A percentile compares a stretch with the other conserved stretches of the same genome.
Evolutionary conservation across 1,284 basidiomycete species (phyloP).

Genomic region (Puccinia triticina): DNA sequence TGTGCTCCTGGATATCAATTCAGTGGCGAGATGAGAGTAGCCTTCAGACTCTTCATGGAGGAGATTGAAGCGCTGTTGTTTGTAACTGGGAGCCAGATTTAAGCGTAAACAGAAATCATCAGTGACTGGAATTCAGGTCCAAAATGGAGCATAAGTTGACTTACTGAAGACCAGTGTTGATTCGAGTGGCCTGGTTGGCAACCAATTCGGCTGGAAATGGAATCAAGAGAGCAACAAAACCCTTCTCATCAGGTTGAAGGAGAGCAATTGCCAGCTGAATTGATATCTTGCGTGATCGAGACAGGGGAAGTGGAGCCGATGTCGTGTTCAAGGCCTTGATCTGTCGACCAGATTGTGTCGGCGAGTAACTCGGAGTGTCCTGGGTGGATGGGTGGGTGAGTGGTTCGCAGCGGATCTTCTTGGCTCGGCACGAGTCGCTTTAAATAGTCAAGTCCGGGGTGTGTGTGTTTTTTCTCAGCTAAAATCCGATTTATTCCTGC

Average conservation of each 20-base stretch:
- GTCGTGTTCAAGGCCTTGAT: constrained; percentile 20
- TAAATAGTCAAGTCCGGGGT: no score
- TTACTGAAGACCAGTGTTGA: constrained; percentile 44
- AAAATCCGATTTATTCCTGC: no score
- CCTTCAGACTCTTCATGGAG: constrained; percentile 96
- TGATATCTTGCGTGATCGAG: constrained; percentile 26
- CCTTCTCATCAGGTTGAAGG: constrained; percentile 18
- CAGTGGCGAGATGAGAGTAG: constrained; percentile 85
- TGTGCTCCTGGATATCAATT: constrained; percentile 78
- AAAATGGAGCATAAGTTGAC: constrained; percentile 2
- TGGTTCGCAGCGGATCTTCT: no score
- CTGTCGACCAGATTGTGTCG: constrained; percentile 42
- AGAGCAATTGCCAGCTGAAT: constrained; percentile 37
- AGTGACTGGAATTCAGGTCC: not conserved
- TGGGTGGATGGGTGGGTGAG: no score
- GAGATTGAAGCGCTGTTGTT: constrained; percentile 97
- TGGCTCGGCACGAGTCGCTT: no score
- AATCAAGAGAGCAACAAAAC: constrained; percentile 27
- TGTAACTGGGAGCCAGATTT: constrained; percentile 67
- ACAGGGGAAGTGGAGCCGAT: constrained; percentile 4
- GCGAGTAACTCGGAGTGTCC: constrained; percentile 37
- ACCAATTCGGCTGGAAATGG: constrained; percentile 44
- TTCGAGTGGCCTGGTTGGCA: constrained; percentile 43
- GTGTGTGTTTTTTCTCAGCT: no score
- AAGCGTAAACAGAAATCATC: not conserved